Evolutionary conservation across 2,329 filamentous ascomycete genomes (phyloP), one percentile per base, ranked within the genome.

Genomic region (Botrytis galanthina): DNA sequence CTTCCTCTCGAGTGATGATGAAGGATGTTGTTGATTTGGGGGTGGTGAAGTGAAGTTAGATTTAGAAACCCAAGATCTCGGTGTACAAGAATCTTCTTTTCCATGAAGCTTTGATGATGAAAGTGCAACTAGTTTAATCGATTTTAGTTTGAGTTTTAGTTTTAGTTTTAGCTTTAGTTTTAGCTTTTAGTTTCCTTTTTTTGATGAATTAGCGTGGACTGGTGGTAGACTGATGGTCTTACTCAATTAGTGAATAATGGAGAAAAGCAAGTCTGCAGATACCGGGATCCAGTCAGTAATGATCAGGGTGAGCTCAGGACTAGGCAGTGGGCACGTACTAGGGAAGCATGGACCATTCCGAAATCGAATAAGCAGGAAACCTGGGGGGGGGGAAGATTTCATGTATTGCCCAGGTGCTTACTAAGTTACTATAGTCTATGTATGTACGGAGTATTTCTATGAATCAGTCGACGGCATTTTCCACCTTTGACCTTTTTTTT

Each of bases 71-170:
- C 51, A 51, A 20, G 44, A 37, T 67, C 32, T 51, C 44, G 63
- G 63, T 67, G 64, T 57, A 69, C 66, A 57, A 69, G 66, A 69
- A 57, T 69, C 63, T 66, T 57, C 60, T 69, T 69, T 69, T 57
- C 66, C 48, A 59, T 69, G 66, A 69, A 69, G 66, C 66, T 69
- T 69, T 69, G 63, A 66, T 69, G 48, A 69, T 69, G 66, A 69
- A 69, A 69, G 66, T 57, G 16, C 10, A 32, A 57, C 51, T 57
- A 57, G n/a, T 57, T 57, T 57, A 57, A 29, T 57, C 51, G 51
- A 57, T 29, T 57, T 39, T 68, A 68, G 64, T 39, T 35, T 54
- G 32, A 39, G 29, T 54, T 44, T 44, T 44, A 42, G 39, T 18
- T 20, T 63, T 44, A 44, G 35, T 35, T 61, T 62, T 62, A 62